Evolutionary conservation across 768 basidiomycete genomes (phyloP).

Genomic region (Amanita rubescens): DNA sequence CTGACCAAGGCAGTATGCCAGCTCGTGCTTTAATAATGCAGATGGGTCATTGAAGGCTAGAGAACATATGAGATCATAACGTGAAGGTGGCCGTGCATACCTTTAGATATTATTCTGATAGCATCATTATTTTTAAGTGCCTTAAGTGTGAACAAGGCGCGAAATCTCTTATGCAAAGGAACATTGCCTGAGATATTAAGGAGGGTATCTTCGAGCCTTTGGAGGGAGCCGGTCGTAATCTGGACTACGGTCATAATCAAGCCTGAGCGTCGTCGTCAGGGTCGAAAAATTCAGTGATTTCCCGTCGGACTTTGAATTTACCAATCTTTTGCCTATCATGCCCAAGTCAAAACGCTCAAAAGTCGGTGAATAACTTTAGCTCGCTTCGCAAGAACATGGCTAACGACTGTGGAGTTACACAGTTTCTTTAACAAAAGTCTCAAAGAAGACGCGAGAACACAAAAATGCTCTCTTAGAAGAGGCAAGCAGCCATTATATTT

Average conservation of each 20-base stretch:
- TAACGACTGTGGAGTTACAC: slow-evolving; percentile 14
- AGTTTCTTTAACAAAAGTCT: slow-evolving; percentile 93
- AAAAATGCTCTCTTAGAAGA: slow-evolving; percentile 80
- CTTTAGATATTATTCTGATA: slow-evolving; percentile 79
- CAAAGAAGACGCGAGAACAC: slow-evolving; percentile 87
- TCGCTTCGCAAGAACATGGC: slow-evolving; percentile 7
- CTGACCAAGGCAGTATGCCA: slow-evolving; percentile 96
- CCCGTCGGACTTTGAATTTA: slow-evolving; percentile 44
- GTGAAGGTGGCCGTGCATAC: slow-evolving; percentile 26
- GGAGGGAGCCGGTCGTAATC: slow-evolving; percentile 47
- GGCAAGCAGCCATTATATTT: slow-evolving; percentile 20
- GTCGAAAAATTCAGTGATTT: slow-evolving; percentile 26
- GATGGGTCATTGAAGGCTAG: slow-evolving; percentile 82
- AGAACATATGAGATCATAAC: slow-evolving; percentile 7
- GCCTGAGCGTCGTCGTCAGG: no score
- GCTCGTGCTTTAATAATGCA: slow-evolving; percentile 90
- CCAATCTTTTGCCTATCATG: slow-evolving; percentile 42
- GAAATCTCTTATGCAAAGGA: slow-evolving; percentile 80
- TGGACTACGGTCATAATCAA: slow-evolving; percentile 27
- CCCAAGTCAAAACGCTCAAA: slow-evolving; percentile 87
- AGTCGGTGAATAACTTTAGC: slow-evolving; percentile 51
- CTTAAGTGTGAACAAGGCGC: slow-evolving; percentile 90
- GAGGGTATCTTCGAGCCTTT: slow-evolving; percentile 62
- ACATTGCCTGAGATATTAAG: slow-evolving; percentile 70
- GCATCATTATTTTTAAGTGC: slow-evolving; percentile 72